Evolutionary conservation across 345 rosid genomes (phyloP), one percentile per base, ranked within the genome.

Genomic region (Pugionium cornutum): DNA sequence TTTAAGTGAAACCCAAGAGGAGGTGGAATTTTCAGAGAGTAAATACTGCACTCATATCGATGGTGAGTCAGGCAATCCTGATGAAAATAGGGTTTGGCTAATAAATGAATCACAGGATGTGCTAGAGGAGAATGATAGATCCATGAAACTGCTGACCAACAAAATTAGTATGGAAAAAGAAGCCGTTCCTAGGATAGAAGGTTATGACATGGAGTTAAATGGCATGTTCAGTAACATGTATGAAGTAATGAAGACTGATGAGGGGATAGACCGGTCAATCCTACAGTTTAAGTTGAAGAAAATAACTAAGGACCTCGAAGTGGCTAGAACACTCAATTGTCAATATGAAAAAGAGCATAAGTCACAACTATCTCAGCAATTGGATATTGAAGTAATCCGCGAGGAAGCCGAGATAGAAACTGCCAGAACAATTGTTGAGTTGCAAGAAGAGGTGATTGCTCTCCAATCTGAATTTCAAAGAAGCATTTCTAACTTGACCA

Each of bases 381-480:
- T 77, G 43, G 84, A 85, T 68, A 80, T 77, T 71, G 89, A 87
- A 55, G 62, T 83, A 65, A 80, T 92, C 59, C 54, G 87, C 31
- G 92, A 92, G 59, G 87, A 92, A 70, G 98, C 83, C 65, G 98
- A 92, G 77, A 67, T 71, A 51, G 98, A 92, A 80, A 81, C 98
- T 18, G 74, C 85, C 44, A 83, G 78, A 70, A 84, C 95, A 51
- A 92, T 89, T 76, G 80, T 92, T 74, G 80, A 86, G 68, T 78
- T 89, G 70, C 96, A 89, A 75, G 91, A 87, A 72, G 97, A 92
- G 75, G 76, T 84, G 64, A 39, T 79, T 43, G 74, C 80, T 42
- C 83, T 89, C 64, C 88, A 89, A 75, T 64, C 66, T 53, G 95
- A 89, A 75, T 83, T 84, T 73, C 67, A 78, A 41, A 77, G 80